A percentile compares a stretch with the other conserved stretches of the same genome.
These are phyloP conservation scores for Bolboschoenoplectus hybrid DNA, from an alignment of 202 grass and related monocot species.

Conservation along the genomic window DNA sequence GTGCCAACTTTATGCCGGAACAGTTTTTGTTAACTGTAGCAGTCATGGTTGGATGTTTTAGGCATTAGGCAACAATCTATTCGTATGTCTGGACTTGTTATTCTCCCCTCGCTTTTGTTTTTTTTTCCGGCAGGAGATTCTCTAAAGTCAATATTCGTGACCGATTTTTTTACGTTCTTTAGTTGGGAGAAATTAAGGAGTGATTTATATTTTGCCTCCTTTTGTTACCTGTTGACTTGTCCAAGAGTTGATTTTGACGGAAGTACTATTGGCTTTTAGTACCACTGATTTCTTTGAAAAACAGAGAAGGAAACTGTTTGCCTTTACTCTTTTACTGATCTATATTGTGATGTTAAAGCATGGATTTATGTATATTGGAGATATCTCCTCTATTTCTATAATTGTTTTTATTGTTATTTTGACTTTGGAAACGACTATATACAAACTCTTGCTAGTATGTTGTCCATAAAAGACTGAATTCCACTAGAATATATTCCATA, in stretches of 20 bases:
- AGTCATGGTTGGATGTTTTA: neutral
- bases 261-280: neutral
- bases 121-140: neutral
- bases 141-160: neutral
- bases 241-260: neutral
- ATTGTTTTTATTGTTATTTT: neutral
- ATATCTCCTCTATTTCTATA: neutral
- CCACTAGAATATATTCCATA: constrained; percentile 7
- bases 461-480: neutral
- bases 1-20: neutral
- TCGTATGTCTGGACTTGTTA: neutral
- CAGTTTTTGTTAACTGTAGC: neutral
- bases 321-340: neutral
- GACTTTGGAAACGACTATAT: neutral
- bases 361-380: neutral
- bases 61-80: neutral
- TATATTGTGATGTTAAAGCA: constrained; percentile 1
- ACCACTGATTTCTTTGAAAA: neutral
- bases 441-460: neutral
- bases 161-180: neutral
- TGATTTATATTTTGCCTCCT: neutral
- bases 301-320: neutral
- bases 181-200: neutral
- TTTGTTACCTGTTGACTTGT: neutral
- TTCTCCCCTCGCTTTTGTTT: neutral